Conservation (phyloP, 345 rosid genomes). For the sweet orange (Citrus sinensis) region DNA sequence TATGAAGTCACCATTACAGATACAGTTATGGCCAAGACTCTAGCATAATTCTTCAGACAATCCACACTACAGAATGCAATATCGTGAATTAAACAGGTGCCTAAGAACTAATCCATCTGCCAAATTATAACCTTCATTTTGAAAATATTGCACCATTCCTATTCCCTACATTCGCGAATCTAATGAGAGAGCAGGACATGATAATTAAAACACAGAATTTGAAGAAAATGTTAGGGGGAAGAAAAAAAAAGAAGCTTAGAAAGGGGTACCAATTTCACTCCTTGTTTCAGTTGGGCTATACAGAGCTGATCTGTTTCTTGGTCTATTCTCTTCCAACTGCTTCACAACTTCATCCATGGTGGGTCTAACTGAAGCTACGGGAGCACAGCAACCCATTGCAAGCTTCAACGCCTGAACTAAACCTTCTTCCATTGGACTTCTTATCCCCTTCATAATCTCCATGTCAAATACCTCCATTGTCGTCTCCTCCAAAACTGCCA, state of each 20-base stretch:
- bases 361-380: conserved; percentile 86
- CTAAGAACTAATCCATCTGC: background rate
- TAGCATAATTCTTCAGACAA: conserved; percentile 8
- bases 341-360: conserved; percentile 95
- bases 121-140: background rate
- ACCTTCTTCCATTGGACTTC: conserved; percentile 97
- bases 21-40: background rate
- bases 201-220: conserved; percentile 10
- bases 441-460: conserved; percentile 80
- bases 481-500: conserved; percentile 91
- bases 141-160: conserved; percentile 14
- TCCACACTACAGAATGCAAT: conserved; percentile 11
- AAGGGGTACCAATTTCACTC: conserved; percentile 83
- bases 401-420: conserved; percentile 92
- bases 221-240: conserved; percentile 2
- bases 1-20: background rate
- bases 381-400: conserved; percentile 99
- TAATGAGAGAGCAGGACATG: background rate
- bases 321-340: conserved; percentile 94
- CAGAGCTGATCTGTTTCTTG: conserved; percentile 91
- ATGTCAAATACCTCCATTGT: conserved; percentile 91
- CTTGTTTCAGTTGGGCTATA: conserved; percentile 90
- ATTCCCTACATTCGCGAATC: conserved; percentile 1
- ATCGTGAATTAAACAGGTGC: conserved; percentile 5
- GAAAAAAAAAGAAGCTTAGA: conserved; percentile 31